Percentiles rank a stretch among this genome's conserved stretches.
Conservation (phyloP, 164 flowering plant genomes). For the Liriodendron chinense region DNA sequence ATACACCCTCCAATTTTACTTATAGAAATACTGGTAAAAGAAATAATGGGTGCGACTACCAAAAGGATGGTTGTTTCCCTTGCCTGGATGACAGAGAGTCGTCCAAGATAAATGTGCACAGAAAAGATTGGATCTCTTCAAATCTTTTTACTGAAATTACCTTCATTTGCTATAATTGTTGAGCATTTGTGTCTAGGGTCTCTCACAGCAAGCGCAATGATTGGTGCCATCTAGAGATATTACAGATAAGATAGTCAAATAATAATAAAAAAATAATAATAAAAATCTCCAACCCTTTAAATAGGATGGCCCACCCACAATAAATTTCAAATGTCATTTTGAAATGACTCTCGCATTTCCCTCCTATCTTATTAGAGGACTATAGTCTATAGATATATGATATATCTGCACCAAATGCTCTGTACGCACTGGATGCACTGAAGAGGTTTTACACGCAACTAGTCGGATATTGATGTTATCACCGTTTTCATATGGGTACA, state of each 20-base stretch:
- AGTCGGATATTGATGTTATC: too few species aligned
- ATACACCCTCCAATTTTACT: neutral
- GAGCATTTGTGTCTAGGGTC: neutral
- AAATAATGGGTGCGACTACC: neutral
- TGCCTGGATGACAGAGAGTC: neutral
- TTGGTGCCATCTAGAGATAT: neutral
- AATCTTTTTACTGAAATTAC: neutral
- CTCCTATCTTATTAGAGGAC: too few species aligned
- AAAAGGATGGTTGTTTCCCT: neutral
- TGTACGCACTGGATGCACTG: too few species aligned
- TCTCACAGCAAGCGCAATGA: neutral
- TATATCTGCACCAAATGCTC: too few species aligned
- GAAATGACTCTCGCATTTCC: too few species aligned
- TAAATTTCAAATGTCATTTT: too few species aligned
- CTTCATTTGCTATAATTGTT: neutral
- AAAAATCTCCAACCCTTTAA: neutral
- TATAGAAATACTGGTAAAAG: neutral
- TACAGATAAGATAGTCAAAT: neutral
- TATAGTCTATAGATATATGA: too few species aligned
- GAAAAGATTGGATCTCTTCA: neutral
- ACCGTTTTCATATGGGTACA: too few species aligned
- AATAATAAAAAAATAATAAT: neutral
- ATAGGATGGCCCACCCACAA: too few species aligned
- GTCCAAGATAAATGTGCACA: neutral
- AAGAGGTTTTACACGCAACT: too few species aligned